These are phyloP conservation scores for Wallacemonas rigidus DNA, from an alignment of 208 protist genomes.

Conservation along the genomic window DNA sequence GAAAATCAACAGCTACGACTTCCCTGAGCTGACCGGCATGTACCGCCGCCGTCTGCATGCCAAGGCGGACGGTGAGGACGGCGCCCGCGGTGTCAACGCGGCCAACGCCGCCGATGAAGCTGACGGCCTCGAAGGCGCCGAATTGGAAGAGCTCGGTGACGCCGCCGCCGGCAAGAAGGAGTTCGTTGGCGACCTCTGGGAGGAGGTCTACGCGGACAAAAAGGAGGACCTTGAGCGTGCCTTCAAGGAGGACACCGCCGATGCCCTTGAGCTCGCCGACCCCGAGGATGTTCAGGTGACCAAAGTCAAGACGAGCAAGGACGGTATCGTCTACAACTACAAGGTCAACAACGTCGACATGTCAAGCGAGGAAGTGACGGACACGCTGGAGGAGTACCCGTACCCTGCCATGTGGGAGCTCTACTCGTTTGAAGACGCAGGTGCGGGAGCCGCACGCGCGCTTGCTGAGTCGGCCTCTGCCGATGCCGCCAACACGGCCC, in stretches of 20 bases:
- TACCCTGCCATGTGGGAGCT: conserved; percentile 52
- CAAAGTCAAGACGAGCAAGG: conserved; percentile 21
- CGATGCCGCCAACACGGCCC: too few species aligned
- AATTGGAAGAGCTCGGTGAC: conserved; percentile 27
- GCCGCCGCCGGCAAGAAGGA: conserved; percentile 23
- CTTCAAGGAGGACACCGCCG: conserved; percentile 39
- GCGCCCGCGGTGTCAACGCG: not conserved
- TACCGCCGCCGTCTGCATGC: conserved; percentile 28
- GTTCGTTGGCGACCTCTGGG: conserved; percentile 32
- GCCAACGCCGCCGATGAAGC: too few species aligned
- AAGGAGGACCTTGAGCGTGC: conserved; percentile 32
- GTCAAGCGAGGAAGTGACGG: conserved; percentile 20
- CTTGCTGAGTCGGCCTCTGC: too few species aligned
- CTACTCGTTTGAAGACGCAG: conserved; percentile 21
- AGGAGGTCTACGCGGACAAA: conserved; percentile 19
- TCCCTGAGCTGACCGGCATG: conserved; percentile 42
- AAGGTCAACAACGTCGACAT: conserved; percentile 27
- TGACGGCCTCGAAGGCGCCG: not conserved
- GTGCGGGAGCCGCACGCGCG: too few species aligned
- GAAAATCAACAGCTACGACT: conserved; percentile 42
- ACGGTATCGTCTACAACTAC: conserved; percentile 39
- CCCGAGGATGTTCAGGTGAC: conserved; percentile 29
- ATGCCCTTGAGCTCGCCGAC: conserved; percentile 25
- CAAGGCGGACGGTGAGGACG: conserved; percentile 2
- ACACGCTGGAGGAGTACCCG: conserved; percentile 28